Evolutionary conservation across 2,329 filamentous ascomycete species (phyloP).

Genomic region (Basipetospora sp.): DNA sequence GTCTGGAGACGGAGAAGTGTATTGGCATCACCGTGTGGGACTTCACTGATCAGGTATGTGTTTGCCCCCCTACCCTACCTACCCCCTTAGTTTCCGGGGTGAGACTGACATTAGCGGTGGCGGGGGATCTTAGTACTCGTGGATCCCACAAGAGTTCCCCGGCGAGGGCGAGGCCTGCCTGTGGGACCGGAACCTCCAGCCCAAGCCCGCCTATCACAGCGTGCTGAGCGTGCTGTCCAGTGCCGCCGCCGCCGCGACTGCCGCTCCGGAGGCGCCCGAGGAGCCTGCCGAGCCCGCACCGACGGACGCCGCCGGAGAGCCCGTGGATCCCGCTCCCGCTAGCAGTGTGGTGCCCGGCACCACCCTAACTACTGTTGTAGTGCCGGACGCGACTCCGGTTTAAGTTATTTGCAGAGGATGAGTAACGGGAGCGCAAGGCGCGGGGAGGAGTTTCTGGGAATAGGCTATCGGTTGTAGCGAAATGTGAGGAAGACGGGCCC

Average conservation of each 20-base stretch:
- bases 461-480: no score
- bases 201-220: slow-evolving; percentile 12
- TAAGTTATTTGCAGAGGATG: no score
- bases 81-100: neutral
- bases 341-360: no score
- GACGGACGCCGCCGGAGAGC: no score
- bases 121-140: slow-evolving; percentile 2
- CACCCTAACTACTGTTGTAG: no score
- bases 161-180: slow-evolving; percentile 10
- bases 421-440: no score
- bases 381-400: no score
- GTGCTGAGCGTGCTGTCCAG: slow-evolving; percentile 4
- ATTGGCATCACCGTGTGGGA: slow-evolving; percentile 26
- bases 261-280: neutral
- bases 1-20: slow-evolving; percentile 17
- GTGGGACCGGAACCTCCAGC: slow-evolving; percentile 10
- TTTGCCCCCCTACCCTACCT: neutral
- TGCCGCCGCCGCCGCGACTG: slow-evolving; percentile 1
- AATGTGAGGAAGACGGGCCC: no score
- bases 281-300: neutral
- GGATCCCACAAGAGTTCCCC: slow-evolving; percentile 6
- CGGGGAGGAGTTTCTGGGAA: no score
- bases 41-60: slow-evolving; percentile 16
- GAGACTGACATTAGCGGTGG: neutral
- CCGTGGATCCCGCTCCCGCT: no score